These are phyloP conservation scores for Alternaria arbusti DNA, from an alignment of 2,329 filamentous ascomycete genomes.

Conservation along the genomic window DNA sequence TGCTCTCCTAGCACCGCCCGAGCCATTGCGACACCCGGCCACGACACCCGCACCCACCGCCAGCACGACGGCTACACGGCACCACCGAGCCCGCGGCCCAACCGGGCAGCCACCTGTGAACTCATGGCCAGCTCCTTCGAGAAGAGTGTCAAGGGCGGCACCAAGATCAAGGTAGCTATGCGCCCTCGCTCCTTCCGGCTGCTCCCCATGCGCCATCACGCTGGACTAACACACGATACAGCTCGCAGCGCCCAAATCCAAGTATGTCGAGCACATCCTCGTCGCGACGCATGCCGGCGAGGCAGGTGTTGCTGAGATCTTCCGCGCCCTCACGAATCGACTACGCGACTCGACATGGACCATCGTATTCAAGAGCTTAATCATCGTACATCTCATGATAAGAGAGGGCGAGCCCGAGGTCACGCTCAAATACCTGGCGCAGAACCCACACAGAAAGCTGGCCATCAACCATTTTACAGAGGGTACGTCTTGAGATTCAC, in stretches of 20 bases:
- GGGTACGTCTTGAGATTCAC: constrained; percentile 63
- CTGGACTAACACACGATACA: constrained; percentile 48
- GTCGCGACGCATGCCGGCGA: constrained; percentile 94
- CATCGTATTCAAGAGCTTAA: constrained; percentile 97
- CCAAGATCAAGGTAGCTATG: constrained; percentile 83
- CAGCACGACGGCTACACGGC: constrained; percentile 3
- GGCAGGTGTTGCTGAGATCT: constrained; percentile 93
- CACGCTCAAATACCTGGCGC: constrained; percentile 82
- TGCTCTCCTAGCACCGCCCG: constrained; percentile 36
- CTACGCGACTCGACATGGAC: constrained; percentile 98
- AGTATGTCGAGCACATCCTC: constrained; percentile 98
- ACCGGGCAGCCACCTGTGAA: constrained; percentile 20
- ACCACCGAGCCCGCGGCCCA: constrained; percentile 19
- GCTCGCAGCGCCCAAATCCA: constrained; percentile 96
- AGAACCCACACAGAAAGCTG: constrained; percentile 76
- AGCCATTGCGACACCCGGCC: constrained; percentile 22
- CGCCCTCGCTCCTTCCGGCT: constrained; percentile 3
- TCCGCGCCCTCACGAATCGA: constrained; percentile 86
- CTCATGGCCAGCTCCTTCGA: constrained; percentile 88
- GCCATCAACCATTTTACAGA: constrained; percentile 92
- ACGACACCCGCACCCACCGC: constrained; percentile 10
- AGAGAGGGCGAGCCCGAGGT: constrained; percentile 90
- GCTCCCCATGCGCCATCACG: constrained; percentile 16
- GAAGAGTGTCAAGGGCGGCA: constrained; percentile 98
- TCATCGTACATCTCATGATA: constrained; percentile 97